These are phyloP conservation scores for Triadica sebifera DNA, from an alignment of 345 rosid genomes.

Conservation along the genomic window DNA sequence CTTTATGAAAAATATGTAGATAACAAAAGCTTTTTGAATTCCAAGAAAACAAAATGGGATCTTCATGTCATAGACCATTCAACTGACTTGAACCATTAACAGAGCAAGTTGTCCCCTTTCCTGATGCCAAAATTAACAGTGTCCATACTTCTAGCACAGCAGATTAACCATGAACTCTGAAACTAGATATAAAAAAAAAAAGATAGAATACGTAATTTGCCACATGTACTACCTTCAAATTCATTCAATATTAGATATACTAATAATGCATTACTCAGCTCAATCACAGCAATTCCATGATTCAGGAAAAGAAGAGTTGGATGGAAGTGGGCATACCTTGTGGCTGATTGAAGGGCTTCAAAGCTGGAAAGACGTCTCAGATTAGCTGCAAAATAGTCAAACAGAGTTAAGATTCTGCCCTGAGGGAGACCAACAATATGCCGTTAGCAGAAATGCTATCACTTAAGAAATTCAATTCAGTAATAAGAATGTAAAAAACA, in stretches of 20 bases:
- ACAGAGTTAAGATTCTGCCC: slow-evolving; percentile 7
- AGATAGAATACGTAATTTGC: not conserved
- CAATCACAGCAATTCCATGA: not conserved
- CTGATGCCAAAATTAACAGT: not conserved
- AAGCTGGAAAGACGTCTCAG: slow-evolving; percentile 85
- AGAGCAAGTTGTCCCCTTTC: not conserved
- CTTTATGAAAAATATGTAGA: no score
- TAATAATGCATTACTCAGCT: not conserved
- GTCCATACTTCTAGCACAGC: not conserved
- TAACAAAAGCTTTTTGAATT: not conserved
- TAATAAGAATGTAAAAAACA: not conserved
- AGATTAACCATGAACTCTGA: not conserved
- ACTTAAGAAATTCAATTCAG: not conserved
- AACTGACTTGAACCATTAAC: not conserved
- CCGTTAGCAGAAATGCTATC: not conserved
- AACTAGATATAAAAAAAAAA: not conserved
- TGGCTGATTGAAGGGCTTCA: slow-evolving; percentile 84
- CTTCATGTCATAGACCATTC: not conserved
- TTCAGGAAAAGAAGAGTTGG: not conserved
- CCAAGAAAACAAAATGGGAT: not conserved
- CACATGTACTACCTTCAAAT: not conserved
- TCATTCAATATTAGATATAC: not conserved
- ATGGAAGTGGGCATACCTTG: slow-evolving; percentile 44
- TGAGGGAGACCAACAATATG: not conserved
- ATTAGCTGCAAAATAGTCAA: slow-evolving; percentile 49